phyloP scores from a whole-genome alignment of 2,329 filamentous ascomycete genomes.

The Ceratocystis alfenasii region DNA sequence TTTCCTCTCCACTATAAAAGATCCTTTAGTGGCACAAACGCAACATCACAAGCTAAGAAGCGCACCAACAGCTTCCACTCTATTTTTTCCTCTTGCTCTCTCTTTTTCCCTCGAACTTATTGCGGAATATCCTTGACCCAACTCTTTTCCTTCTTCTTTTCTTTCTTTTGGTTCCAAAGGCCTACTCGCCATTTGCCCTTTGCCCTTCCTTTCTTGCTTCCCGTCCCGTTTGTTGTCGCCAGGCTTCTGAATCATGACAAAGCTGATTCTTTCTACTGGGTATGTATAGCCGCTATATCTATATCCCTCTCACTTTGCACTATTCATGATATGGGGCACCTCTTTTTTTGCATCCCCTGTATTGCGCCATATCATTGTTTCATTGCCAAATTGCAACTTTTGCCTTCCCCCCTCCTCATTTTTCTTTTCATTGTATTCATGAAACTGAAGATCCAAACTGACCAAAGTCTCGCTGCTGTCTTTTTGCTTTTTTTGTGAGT shows the following conservation, averaged over 20 bases:
- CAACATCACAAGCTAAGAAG: conserved; percentile 3
- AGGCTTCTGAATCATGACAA: conserved; percentile 40
- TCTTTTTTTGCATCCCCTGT: not conserved
- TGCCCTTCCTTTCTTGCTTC: not conserved
- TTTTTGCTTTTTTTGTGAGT: not conserved
- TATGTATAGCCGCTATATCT: conserved; percentile 31
- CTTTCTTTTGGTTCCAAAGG: not conserved
- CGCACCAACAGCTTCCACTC: not conserved
- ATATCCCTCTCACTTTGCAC: not conserved
- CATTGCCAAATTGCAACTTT: not conserved
- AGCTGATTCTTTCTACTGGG: conserved; percentile 77
- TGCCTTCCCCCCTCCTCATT: not conserved
- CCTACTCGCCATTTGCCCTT: not conserved
- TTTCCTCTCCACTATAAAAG: conserved; percentile 11
- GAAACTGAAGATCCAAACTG: conserved; percentile 22
- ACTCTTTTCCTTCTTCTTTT: not conserved
- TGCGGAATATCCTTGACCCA: not conserved
- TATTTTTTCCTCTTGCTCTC: not conserved
- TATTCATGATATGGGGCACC: not conserved
- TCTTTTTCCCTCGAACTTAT: conserved; percentile 1
- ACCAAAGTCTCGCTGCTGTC: not conserved
- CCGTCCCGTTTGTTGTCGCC: not conserved
- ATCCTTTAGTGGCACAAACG: conserved; percentile 10
- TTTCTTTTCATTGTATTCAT: not conserved
- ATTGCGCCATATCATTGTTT: conserved; percentile 1